Conservation (phyloP, 208 protist genomes). For the Crithidia thermophila region DNA sequence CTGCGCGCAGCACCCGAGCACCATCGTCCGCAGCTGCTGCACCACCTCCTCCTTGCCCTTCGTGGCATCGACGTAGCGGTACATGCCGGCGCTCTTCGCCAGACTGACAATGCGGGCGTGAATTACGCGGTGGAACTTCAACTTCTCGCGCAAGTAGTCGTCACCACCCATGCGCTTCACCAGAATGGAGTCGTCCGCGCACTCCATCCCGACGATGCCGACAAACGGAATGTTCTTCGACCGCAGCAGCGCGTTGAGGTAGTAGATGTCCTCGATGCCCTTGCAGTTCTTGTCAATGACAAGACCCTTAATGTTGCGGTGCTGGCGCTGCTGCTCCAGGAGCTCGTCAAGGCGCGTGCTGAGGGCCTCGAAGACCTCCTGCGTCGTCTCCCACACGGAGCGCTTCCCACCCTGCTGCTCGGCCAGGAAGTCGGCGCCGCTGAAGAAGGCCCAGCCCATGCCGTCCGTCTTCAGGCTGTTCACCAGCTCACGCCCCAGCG, state of each 20-base stretch:
- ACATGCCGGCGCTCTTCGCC: constrained; percentile 76
- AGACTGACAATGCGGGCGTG: constrained; percentile 75
- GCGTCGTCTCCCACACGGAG: constrained; percentile 74
- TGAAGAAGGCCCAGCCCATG: constrained; percentile 87
- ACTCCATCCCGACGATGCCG: constrained; percentile 83
- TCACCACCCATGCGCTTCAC: constrained; percentile 73
- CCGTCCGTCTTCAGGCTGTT: constrained; percentile 73
- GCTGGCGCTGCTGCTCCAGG: constrained; percentile 58
- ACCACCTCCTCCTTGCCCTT: constrained; percentile 73
- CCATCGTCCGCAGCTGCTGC: constrained; percentile 68
- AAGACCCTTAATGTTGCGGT: constrained; percentile 76
- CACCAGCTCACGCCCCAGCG: constrained; percentile 73
- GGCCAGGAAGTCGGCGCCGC: constrained; percentile 73
- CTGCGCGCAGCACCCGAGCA: constrained; percentile 83
- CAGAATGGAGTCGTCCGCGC: constrained; percentile 61
- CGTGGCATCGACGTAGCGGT: constrained; percentile 73
- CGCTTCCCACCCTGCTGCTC: constrained; percentile 47
- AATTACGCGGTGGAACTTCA: constrained; percentile 88
- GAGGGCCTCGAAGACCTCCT: constrained; percentile 82
- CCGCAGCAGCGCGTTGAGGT: constrained; percentile 75
- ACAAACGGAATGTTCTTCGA: constrained; percentile 79
- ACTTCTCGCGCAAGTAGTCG: constrained; percentile 68
- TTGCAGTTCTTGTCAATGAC: constrained; percentile 92
- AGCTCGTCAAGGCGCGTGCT: constrained; percentile 78
- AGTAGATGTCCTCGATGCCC: constrained; percentile 85